A percentile compares a stretch with the other conserved stretches of the same genome.
These are phyloP conservation scores for Epicoccum nigrum DNA, from an alignment of 2,329 filamentous ascomycete species.

Conservation along the genomic window DNA sequence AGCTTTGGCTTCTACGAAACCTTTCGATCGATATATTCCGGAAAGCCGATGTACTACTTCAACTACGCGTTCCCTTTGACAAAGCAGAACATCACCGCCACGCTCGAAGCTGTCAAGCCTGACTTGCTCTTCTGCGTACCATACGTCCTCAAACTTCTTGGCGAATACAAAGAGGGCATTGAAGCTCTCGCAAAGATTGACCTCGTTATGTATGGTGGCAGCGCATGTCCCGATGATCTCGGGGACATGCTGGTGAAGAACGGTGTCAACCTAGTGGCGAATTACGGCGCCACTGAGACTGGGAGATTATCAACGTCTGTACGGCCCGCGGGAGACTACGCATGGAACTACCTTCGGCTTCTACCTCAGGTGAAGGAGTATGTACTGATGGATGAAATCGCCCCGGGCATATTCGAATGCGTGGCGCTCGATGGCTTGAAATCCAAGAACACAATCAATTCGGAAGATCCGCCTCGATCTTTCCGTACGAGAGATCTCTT, in stretches of 20 bases:
- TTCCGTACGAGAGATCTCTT: slow-evolving; percentile 61
- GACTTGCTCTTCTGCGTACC: slow-evolving; percentile 68
- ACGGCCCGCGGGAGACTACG: slow-evolving; percentile 59
- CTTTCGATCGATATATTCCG: slow-evolving; percentile 32
- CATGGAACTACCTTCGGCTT: slow-evolving; percentile 66
- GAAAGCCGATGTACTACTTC: slow-evolving; percentile 33
- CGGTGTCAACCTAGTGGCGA: slow-evolving; percentile 62
- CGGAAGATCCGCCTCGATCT: slow-evolving; percentile 50
- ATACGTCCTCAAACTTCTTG: slow-evolving; percentile 67
- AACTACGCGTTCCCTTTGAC: slow-evolving; percentile 32
- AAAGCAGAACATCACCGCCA: slow-evolving; percentile 24
- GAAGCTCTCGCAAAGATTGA: slow-evolving; percentile 54
- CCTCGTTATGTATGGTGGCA: slow-evolving; percentile 64
- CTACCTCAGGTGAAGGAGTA: slow-evolving; percentile 50
- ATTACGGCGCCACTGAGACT: slow-evolving; percentile 67
- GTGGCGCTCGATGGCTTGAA: slow-evolving; percentile 48
- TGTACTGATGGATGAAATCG: slow-evolving; percentile 49
- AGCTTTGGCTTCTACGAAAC: slow-evolving; percentile 34
- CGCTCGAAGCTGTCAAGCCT: slow-evolving; percentile 38
- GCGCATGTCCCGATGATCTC: slow-evolving; percentile 64
- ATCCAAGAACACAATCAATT: slow-evolving; percentile 51
- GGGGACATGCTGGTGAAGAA: slow-evolving; percentile 60
- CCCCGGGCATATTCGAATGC: slow-evolving; percentile 49
- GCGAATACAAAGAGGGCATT: slow-evolving; percentile 63
- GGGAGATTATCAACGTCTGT: slow-evolving; percentile 68